phyloP scores from a whole-genome alignment of 371 early-diverging fungal species.

The Rhizopus microsporus region DNA sequence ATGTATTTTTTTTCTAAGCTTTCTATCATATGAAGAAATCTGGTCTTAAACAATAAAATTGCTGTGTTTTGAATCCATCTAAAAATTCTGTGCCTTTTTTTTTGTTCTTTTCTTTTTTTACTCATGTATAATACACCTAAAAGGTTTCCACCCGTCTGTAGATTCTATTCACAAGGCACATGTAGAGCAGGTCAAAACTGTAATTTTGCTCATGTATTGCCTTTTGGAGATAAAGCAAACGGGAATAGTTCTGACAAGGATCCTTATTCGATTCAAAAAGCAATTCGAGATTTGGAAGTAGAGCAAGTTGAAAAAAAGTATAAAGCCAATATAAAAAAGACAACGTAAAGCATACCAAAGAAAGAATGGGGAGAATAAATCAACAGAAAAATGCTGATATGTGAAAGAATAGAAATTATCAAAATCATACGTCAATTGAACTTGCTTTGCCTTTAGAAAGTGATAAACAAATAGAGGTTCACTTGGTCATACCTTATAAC shows the following conservation, averaged over 20 bases:
- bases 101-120: not conserved
- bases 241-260: conserved; percentile 17
- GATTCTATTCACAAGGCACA: conserved; percentile 47
- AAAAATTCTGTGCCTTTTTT: not conserved
- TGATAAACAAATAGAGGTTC: conserved; percentile 27
- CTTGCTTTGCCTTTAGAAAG: conserved; percentile 26
- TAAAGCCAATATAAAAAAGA: conserved; percentile 20
- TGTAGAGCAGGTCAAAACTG: conserved; percentile 53
- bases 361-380: not conserved
- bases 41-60: too few species aligned
- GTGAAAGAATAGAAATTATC: conserved; percentile 4
- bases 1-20: not conserved
- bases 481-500: conserved; percentile 32
- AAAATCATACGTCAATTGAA: conserved; percentile 25
- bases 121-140: conserved; percentile 31
- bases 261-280: conserved; percentile 34
- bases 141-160: conserved; percentile 50
- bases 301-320: conserved; percentile 44
- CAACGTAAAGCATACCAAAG: conserved; percentile 20
- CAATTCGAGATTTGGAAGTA: conserved; percentile 42
- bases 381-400: not conserved
- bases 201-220: conserved; percentile 49
- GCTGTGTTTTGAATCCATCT: too few species aligned
- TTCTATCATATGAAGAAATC: not conserved
- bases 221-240: conserved; percentile 31